Conservation (phyloP, 306 rosid genomes). For the Mucuna pruriens region DNA sequence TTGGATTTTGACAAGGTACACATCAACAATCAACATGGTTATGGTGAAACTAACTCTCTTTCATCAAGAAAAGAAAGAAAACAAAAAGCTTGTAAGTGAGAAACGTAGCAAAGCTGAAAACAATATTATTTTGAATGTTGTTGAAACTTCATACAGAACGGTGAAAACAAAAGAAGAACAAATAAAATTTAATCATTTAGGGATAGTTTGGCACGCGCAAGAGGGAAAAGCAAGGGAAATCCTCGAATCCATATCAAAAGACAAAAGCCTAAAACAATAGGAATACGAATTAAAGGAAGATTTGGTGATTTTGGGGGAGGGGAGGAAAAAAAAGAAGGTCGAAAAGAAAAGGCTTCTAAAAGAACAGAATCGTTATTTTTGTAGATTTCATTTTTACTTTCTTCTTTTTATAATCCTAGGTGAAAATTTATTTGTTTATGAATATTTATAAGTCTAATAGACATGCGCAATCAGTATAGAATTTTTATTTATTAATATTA, state of each 20-base stretch:
- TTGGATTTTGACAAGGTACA: background rate
- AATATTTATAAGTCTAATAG: no score
- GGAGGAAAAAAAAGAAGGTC: background rate
- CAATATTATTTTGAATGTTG: slow-evolving; percentile 14
- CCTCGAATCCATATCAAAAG: slow-evolving; percentile 7
- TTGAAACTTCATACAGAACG: background rate
- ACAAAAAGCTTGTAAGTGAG: background rate
- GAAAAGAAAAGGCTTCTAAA: background rate
- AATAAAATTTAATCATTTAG: background rate
- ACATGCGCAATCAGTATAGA: no score
- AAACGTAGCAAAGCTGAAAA: background rate
- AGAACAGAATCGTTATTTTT: background rate
- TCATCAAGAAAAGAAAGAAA: background rate
- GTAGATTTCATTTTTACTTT: background rate
- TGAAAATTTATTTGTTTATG: no score
- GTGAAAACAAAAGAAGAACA: background rate
- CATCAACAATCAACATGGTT: slow-evolving; percentile 11
- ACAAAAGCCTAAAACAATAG: background rate
- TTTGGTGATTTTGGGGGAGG: background rate
- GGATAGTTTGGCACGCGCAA: background rate
- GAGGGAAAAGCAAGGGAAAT: slow-evolving; percentile 8
- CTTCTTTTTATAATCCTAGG: background rate
- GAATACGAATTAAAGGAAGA: background rate
- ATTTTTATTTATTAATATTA: no score
- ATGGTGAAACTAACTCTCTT: background rate